phyloP scores from a whole-genome alignment of 768 basidiomycete species.

The Pisolithus microcarpus region DNA sequence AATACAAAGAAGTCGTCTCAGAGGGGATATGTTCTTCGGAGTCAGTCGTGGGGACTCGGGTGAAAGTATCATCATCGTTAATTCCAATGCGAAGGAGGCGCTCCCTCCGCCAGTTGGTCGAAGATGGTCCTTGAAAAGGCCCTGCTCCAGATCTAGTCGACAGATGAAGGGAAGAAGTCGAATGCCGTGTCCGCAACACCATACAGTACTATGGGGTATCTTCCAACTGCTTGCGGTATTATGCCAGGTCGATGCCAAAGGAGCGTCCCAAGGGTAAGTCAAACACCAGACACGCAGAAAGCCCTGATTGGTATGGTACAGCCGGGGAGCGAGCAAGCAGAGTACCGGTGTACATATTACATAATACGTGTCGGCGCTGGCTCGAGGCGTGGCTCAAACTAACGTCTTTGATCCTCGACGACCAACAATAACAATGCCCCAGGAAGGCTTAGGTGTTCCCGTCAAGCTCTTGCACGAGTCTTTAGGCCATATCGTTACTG shows the following conservation, averaged over 20 bases:
- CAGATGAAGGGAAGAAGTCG: slow-evolving; percentile 10
- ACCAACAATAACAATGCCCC: slow-evolving; percentile 43
- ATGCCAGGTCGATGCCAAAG: too few species aligned
- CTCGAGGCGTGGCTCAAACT: slow-evolving; percentile 6
- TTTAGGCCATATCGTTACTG: slow-evolving; percentile 91
- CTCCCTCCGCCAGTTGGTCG: slow-evolving; percentile 54
- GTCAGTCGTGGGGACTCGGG: slow-evolving; percentile 3
- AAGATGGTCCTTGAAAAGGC: slow-evolving; percentile 43
- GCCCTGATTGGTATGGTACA: too few species aligned
- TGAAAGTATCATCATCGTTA: not conserved
- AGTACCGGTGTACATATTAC: not conserved
- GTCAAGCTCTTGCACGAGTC: slow-evolving; percentile 96
- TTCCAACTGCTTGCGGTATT: too few species aligned
- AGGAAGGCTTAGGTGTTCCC: slow-evolving; percentile 76
- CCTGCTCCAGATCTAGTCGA: slow-evolving; percentile 20
- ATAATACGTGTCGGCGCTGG: not conserved
- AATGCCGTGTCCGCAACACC: slow-evolving; percentile 14
- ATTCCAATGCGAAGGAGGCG: slow-evolving; percentile 51
- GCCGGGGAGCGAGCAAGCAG: too few species aligned
- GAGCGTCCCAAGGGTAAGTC: too few species aligned
- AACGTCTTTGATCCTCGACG: slow-evolving; percentile 11
- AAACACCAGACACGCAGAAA: too few species aligned
- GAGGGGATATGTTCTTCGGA: slow-evolving; percentile 12
- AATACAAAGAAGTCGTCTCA: slow-evolving; percentile 33
- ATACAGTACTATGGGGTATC: slow-evolving; percentile 6